phyloP scores from a whole-genome alignment of 495 filamentous ascomycete species.

The Aspergillus saccharolyticus region DNA sequence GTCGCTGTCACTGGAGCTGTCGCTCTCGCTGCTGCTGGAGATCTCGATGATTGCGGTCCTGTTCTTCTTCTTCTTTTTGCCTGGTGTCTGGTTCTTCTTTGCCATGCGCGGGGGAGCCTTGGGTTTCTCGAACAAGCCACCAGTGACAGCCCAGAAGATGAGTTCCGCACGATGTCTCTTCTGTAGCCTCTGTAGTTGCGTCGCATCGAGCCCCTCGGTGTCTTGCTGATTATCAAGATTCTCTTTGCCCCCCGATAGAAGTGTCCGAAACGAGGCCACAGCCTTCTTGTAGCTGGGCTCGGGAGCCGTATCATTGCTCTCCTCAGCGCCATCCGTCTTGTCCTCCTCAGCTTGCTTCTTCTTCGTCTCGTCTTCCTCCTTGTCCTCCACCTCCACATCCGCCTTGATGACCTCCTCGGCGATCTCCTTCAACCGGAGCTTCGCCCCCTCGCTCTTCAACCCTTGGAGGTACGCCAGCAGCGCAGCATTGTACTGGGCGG shows the following conservation, averaged over 20 bases:
- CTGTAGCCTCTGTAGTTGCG: conserved; percentile 32
- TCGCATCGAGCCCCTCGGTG: conserved; percentile 37
- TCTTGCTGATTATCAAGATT: conserved; percentile 28
- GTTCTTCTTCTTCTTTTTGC: conserved; percentile 56
- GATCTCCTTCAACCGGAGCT: conserved; percentile 52
- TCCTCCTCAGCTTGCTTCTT: conserved; percentile 4
- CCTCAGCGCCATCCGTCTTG: neutral
- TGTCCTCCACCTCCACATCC: conserved; percentile 34
- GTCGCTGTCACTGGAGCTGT: conserved; percentile 28
- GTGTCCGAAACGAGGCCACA: conserved; percentile 39
- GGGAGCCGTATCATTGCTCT: conserved; percentile 15
- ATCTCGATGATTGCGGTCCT: conserved; percentile 42
- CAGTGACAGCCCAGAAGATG: conserved; percentile 39
- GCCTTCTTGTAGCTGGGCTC: conserved; percentile 50
- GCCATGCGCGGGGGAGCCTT: conserved; percentile 20
- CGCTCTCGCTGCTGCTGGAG: conserved; percentile 44
- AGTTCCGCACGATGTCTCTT: conserved; percentile 45
- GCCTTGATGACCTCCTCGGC: conserved; percentile 51
- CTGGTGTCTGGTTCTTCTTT: conserved; percentile 22
- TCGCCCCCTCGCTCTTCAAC: conserved; percentile 60
- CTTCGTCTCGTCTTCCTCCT: conserved; percentile 42
- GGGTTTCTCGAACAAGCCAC: conserved; percentile 31
- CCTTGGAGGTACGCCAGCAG: conserved; percentile 68
- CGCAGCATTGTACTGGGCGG: conserved; percentile 55
- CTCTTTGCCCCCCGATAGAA: conserved; percentile 25